A percentile compares a stretch with the other conserved stretches of the same genome.
Conservation (phyloP, 495 filamentous ascomycete genomes). For the Aspergillus ostianus region DNA sequence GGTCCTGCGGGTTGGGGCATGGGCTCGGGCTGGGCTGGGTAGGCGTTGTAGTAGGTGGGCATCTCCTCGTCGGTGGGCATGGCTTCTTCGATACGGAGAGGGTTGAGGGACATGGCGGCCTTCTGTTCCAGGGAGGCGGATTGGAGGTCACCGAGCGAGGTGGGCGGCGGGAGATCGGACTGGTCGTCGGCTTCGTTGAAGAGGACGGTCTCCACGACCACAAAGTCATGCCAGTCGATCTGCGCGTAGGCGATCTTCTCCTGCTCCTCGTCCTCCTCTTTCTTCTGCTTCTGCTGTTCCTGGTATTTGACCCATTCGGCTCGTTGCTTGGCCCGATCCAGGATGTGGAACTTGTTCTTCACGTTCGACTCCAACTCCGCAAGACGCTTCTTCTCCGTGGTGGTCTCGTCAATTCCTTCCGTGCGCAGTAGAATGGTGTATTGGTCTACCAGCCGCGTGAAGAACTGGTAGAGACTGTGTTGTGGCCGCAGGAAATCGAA, state of each 20-base stretch:
- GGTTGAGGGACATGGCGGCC: slow-evolving; percentile 80
- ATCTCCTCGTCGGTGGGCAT: slow-evolving; percentile 77
- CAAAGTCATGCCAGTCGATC: slow-evolving; percentile 98
- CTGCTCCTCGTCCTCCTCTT: slow-evolving; percentile 84
- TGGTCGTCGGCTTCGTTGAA: slow-evolving; percentile 90
- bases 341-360: slow-evolving; percentile 72
- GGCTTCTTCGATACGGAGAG: slow-evolving; percentile 89
- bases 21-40: slow-evolving; percentile 34
- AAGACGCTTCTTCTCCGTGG: slow-evolving; percentile 65
- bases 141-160: slow-evolving; percentile 84
- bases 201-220: slow-evolving; percentile 91
- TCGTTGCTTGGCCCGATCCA: slow-evolving; percentile 76
- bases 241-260: slow-evolving; percentile 82
- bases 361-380: slow-evolving; percentile 75
- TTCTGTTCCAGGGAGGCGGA: slow-evolving; percentile 93
- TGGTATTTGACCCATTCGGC: slow-evolving; percentile 85
- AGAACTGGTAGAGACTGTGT: slow-evolving; percentile 93
- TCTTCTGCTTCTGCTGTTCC: slow-evolving; percentile 80
- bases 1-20: slow-evolving; percentile 21
- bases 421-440: slow-evolving; percentile 76
- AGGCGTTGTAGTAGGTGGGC: slow-evolving; percentile 55
- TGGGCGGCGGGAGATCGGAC: slow-evolving; percentile 81
- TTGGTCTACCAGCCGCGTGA: slow-evolving; percentile 87
- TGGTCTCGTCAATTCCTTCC: slow-evolving; percentile 67
- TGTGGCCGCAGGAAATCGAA: slow-evolving; percentile 97